Percentiles rank a stretch among this genome's conserved stretches.
These are phyloP conservation scores for Hortiboletus campestris DNA, from an alignment of 768 basidiomycete species.

Conservation along the genomic window DNA sequence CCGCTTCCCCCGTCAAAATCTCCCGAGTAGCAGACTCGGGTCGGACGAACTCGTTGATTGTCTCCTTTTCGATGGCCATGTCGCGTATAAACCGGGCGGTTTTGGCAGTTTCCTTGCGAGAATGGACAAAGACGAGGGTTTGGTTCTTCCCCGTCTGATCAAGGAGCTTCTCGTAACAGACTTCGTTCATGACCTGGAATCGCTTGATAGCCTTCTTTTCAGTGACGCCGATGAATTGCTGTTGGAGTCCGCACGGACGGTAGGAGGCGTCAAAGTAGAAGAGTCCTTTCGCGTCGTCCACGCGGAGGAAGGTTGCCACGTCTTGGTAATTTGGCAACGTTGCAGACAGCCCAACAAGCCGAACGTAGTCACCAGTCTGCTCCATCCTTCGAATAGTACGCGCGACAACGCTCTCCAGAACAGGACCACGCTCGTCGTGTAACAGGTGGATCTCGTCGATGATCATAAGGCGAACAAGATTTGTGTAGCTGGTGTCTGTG, in stretches of 20 bases:
- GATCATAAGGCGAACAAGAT: constrained; percentile 93
- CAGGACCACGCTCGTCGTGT: constrained; percentile 97
- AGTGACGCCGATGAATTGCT: constrained; percentile 95
- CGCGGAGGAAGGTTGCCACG: constrained; percentile 94
- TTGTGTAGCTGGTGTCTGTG: constrained; percentile 95
- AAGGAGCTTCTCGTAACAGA: constrained; percentile 97
- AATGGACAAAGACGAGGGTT: constrained; percentile 95
- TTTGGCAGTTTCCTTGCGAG: constrained; percentile 97
- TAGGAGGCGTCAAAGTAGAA: constrained; percentile 98
- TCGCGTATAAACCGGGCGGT: constrained; percentile 94
- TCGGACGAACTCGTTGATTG: constrained; percentile 92
- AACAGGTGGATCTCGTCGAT: constrained; percentile 98
- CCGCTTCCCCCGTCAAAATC: constrained; percentile 82
- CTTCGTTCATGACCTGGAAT: constrained; percentile 97
- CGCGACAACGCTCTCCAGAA: constrained; percentile 87
- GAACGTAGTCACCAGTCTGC: constrained; percentile 89
- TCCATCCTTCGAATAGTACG: constrained; percentile 93
- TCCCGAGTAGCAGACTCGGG: constrained; percentile 90
- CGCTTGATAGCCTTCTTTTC: constrained; percentile 99
- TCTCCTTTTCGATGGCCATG: constrained; percentile 94
- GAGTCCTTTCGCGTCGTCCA: constrained; percentile 86
- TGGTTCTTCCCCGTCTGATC: constrained; percentile 91
- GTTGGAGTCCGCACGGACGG: constrained; percentile 91
- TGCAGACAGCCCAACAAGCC: constrained; percentile 92
- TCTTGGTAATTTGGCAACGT: constrained; percentile 99